Evolutionary conservation across 441 rosid species (phyloP), one percentile per base, ranked within the genome.

Genomic region (Melianthus villosus): DNA sequence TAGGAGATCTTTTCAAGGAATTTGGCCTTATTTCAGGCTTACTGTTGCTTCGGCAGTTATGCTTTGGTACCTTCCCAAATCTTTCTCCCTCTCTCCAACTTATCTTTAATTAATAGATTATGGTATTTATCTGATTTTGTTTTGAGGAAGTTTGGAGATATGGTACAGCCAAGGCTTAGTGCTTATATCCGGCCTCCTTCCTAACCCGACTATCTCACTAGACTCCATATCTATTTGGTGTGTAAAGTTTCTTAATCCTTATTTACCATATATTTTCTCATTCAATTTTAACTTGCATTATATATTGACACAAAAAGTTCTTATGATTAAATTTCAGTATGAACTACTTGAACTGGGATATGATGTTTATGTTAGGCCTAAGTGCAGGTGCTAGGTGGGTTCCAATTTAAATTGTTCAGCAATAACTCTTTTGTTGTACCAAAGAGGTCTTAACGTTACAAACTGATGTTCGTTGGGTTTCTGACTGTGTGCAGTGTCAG

Each of bases 151-250:
- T 54, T 78, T 87, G 71, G 97, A 87, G 77, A 74, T 87, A 44
- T 87, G 97, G 93, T 87, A 78, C 72, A 72, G 36, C 56, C 97
- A 82, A 71, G 97, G 87, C 40, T 56, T 83, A 42, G 94, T 87
- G 47, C 68, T 87, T 0, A 58, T 87, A 23, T 72, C 93, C 7
- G 97, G 97, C 11, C 73, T 78, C 17, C 92, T 87, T 25, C 0
- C 77, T 7, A 54, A 76, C 48, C 92, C 97, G 7, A 80, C 93
- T 31, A 62, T 87, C 26, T 17, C 95, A 7, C 50, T 87, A 0
- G 95, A 83, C 49, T 75, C 97, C n/a, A 55, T 80, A 60, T 80
- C 97, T 29, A 83, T 87, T 14, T 83, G 95, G 97, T 83, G 72
- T 11, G 46, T 33, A 12, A 18, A 8, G 1, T 22, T 9, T 9